Conservation (phyloP, 768 basidiomycete species). For the Trametes meyenii region DNA sequence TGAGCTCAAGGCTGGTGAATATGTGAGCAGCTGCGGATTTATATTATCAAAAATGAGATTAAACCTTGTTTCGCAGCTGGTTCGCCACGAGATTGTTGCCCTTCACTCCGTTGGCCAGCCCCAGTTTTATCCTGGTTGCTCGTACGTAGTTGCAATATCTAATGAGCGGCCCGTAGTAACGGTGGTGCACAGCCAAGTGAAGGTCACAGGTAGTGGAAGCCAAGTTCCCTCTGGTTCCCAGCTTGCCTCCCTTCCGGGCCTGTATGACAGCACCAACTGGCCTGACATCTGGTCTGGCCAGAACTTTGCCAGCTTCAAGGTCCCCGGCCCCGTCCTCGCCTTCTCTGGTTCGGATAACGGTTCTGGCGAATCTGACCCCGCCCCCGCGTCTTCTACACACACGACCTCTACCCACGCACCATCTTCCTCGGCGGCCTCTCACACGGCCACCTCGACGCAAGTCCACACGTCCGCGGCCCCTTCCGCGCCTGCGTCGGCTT, state of each 20-base stretch:
- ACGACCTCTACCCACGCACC: conserved; percentile 15
- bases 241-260: conserved; percentile 31
- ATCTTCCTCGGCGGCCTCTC: conserved; percentile 11
- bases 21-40: conserved; percentile 40
- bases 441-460: conserved; percentile 15
- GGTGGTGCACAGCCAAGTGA: conserved; percentile 28
- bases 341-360: conserved; percentile 20
- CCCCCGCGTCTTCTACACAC: conserved; percentile 7
- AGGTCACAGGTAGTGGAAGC: conserved; percentile 32
- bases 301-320: conserved; percentile 27
- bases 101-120: conserved; percentile 45
- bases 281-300: conserved; percentile 32
- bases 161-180: not conserved
- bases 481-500: conserved; percentile 3
- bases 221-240: conserved; percentile 27
- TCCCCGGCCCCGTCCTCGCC: conserved; percentile 30
- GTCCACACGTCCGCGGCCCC: conserved; percentile 9
- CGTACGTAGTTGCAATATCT: conserved; percentile 38
- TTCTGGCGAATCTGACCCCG: conserved; percentile 8
- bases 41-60: not conserved
- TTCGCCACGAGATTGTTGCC: conserved; percentile 53
- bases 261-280: conserved; percentile 30
- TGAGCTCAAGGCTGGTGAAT: conserved; percentile 48
- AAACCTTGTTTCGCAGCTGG: conserved; percentile 36
- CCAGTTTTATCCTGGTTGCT: conserved; percentile 53